A percentile compares a stretch with the other conserved stretches of the same genome.
Conservation (phyloP, 192 early-diverging fungal species). For the Funneliformis mosseae region DNA sequence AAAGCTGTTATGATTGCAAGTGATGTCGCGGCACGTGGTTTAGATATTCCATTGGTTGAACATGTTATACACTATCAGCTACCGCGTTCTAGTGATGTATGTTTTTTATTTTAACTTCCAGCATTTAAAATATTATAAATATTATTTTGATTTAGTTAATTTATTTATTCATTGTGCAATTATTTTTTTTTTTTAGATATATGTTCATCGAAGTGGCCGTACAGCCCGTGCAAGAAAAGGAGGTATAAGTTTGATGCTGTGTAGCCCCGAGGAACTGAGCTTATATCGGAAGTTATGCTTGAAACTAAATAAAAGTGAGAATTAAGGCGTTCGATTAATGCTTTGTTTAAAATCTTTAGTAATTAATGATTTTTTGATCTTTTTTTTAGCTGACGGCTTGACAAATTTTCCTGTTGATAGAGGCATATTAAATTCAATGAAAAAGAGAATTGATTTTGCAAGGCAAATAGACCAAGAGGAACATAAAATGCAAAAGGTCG, state of each 20-base stretch:
- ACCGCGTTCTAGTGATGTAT: conserved; percentile 78
- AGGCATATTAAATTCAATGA: conserved; percentile 68
- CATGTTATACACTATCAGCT: conserved; percentile 96
- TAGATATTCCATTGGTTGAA: conserved; percentile 92
- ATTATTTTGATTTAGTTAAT: background rate
- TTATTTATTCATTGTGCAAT: background rate
- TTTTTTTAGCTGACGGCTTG: conserved; percentile 49
- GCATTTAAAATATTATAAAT: background rate
- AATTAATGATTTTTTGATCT: background rate
- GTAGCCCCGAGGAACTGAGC: conserved; percentile 80
- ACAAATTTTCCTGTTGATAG: conserved; percentile 82
- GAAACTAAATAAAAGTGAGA: conserved; percentile 72
- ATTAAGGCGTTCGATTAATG: no score
- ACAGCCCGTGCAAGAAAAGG: conserved; percentile 86
- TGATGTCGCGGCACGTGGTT: conserved; percentile 94
- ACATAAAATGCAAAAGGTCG: conserved; percentile 73
- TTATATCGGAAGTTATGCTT: conserved; percentile 82
- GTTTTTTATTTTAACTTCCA: background rate
- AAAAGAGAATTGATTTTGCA: conserved; percentile 79
- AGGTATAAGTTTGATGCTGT: conserved; percentile 82
- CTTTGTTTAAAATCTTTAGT: background rate
- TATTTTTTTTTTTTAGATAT: conserved; percentile 49
- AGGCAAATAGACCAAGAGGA: conserved; percentile 78
- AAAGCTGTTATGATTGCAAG: conserved; percentile 88
- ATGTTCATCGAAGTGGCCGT: conserved; percentile 93